phyloP scores from a whole-genome alignment of 768 basidiomycete genomes.

The Pleurotus tuoliensis region DNA sequence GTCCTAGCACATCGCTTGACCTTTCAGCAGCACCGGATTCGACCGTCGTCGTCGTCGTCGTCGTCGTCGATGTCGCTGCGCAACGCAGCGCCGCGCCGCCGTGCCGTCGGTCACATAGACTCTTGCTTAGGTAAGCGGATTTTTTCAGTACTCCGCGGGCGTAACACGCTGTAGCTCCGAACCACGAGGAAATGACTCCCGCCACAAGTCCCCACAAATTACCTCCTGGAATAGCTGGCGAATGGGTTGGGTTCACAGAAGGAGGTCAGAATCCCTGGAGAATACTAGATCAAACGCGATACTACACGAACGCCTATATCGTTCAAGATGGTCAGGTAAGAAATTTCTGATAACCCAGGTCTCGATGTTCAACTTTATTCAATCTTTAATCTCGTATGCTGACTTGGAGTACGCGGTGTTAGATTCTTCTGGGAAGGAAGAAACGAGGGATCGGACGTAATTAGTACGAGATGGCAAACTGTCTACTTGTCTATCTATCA shows the following conservation, averaged over 20 bases:
- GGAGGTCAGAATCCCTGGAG: neutral
- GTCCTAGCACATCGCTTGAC: neutral
- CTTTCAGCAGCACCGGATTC: no score
- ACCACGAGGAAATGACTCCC: neutral
- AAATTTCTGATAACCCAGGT: no score
- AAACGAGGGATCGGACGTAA: constrained; percentile 78
- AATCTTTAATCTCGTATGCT: neutral
- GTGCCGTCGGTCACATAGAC: no score
- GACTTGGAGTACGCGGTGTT: neutral
- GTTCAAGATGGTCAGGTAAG: neutral
- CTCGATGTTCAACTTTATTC: neutral
- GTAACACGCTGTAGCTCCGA: no score
- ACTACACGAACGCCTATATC: neutral
- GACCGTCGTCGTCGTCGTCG: no score
- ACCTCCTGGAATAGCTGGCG: neutral
- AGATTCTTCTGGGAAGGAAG: constrained; percentile 75
- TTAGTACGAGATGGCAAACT: neutral
- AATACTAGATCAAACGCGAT: neutral
- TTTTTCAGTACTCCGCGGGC: no score
- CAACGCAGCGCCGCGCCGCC: no score
- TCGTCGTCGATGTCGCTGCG: no score
- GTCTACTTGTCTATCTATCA: neutral
- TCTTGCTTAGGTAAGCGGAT: no score
- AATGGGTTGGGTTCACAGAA: neutral
- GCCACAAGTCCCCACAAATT: neutral